Evolutionary conservation across 192 early-diverging fungal species (phyloP).

Genomic region (Podochytrium sp.): DNA sequence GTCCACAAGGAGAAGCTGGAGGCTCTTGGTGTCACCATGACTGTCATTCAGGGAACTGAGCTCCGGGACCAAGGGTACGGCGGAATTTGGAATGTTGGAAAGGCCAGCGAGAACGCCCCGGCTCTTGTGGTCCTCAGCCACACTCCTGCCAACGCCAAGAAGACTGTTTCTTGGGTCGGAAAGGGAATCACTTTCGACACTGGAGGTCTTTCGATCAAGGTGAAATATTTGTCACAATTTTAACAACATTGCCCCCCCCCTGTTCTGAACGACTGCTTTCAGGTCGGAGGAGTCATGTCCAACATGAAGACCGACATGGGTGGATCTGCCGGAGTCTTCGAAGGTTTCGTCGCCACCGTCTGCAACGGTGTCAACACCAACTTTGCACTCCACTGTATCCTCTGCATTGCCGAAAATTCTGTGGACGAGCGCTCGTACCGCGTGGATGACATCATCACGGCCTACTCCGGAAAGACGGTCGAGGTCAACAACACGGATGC

Average conservation of each 20-base stretch:
- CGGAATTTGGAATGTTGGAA: conserved; percentile 56
- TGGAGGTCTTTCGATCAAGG: conserved; percentile 52
- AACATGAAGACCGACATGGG: conserved; percentile 62
- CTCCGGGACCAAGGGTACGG: conserved; percentile 46
- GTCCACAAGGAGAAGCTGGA: conserved; percentile 34
- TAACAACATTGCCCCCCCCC: too few relatives aligned
- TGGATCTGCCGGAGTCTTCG: conserved; percentile 52
- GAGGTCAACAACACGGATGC: conserved; percentile 61
- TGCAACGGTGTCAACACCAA: conserved; percentile 4
- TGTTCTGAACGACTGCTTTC: too few relatives aligned
- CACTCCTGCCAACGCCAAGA: conserved; percentile 28
- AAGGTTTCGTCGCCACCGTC: conserved; percentile 50
- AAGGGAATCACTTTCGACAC: conserved; percentile 66
- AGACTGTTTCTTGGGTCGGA: conserved; percentile 56
- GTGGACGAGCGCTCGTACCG: conserved; percentile 36
- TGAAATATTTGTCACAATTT: too few relatives aligned
- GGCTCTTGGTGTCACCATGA: conserved; percentile 35
- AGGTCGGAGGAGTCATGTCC: conserved; percentile 28
- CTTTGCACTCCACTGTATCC: conserved; percentile 40
- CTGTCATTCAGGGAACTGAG: conserved; percentile 53
- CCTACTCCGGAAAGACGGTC: conserved; percentile 57
- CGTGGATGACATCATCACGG: conserved; percentile 50
- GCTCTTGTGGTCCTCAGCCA: conserved; percentile 50
- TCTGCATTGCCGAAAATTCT: conserved; percentile 61
- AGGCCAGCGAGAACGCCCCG: conserved; percentile 48